These are phyloP conservation scores for Acer negundo DNA, from an alignment of 345 rosid species.

Conservation along the genomic window DNA sequence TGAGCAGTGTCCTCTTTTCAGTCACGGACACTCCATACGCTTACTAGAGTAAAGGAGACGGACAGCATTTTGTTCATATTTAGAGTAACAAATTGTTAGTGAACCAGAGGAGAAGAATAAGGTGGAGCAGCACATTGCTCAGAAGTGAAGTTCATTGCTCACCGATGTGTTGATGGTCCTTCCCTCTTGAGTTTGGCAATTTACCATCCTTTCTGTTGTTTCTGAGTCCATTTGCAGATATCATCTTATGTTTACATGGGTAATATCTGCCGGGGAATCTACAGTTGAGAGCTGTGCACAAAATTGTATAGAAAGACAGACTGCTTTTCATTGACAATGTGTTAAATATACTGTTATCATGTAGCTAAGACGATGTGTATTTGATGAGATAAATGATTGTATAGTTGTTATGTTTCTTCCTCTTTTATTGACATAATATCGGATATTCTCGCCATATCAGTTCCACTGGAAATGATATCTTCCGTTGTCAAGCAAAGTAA, in stretches of 20 bases:
- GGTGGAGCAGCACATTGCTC: slow-evolving; percentile 35
- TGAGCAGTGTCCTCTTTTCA: slow-evolving; percentile 52
- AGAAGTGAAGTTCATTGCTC: slow-evolving; percentile 25
- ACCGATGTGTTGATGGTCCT: slow-evolving; percentile 22
- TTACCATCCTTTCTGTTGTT: neutral
- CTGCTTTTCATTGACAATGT: slow-evolving; percentile 9
- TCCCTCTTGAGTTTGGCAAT: slow-evolving; percentile 20
- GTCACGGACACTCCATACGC: slow-evolving; percentile 42
- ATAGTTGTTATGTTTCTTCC: slow-evolving; percentile 5
- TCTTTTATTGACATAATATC: too few species aligned
- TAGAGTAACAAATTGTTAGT: slow-evolving; percentile 33
- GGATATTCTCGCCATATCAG: too few species aligned
- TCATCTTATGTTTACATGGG: slow-evolving; percentile 18
- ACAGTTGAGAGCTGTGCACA: slow-evolving; percentile 24
- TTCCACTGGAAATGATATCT: neutral
- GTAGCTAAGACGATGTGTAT: slow-evolving; percentile 10
- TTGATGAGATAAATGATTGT: slow-evolving; percentile 10
- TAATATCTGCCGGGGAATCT: slow-evolving; percentile 16
- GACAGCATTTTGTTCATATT: slow-evolving; percentile 41
- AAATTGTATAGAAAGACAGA: slow-evolving; percentile 36
- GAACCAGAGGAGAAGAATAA: slow-evolving; percentile 37
- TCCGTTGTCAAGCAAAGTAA: neutral
- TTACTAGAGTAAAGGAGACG: slow-evolving; percentile 27
- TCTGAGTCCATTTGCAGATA: slow-evolving; percentile 26
- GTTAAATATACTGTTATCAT: neutral